Base-by-base conservation (phyloP, 306 rosid genomes). In the Cercis canadensis region DNA sequence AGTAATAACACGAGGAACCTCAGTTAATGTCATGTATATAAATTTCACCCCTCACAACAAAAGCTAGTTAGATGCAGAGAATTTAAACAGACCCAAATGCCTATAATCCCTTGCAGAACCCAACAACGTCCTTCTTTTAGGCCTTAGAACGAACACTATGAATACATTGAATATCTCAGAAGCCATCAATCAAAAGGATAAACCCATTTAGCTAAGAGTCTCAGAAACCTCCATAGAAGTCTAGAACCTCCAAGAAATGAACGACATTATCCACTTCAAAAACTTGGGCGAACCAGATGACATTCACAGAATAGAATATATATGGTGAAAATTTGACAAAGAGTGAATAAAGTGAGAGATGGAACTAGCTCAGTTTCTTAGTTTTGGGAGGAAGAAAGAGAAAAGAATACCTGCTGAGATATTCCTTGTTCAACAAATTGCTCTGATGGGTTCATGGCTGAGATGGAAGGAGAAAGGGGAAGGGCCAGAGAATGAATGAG, bases 391-490 rank as follows among this genome's bases (percentile, higher is more conserved):
- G 17, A 39, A 44, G 41, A 41, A 51, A 19, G 11, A 58, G 37
- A 49, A 47, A 65, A 59, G 69, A n/a, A 57, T 70, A 84, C 97
- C 95, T 78, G 81, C 9, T 78, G 85, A 84, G 90, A 84, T 24
- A 75, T 77, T 46, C 87, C 90, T 49, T 77, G 83, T 71, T 90
- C 90, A 44, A 84, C 77, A 78, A 54, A 62, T 61, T 88, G 90
- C 59, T 81, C 74, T 67, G 97, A 79, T 10, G 90, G 90, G 66
- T 83, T 88, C 97, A 88, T 90, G 65, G 82, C 41, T 61, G 52
- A 68, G 33, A 70, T 34, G 53, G 51, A 53, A 50, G 49, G 17
- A 58, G n/a, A 73, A 45, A 55, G 56, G 51, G 52, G 75, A 31
- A 65, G 77, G 78, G 76, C 69, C 67, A 67, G 72, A 77, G 86